Percentiles rank a stretch among this genome's conserved stretches.
These are phyloP conservation scores for Zygotorulaspora sp. DNA, from an alignment of 805 yeast genomes.

Conservation along the genomic window DNA sequence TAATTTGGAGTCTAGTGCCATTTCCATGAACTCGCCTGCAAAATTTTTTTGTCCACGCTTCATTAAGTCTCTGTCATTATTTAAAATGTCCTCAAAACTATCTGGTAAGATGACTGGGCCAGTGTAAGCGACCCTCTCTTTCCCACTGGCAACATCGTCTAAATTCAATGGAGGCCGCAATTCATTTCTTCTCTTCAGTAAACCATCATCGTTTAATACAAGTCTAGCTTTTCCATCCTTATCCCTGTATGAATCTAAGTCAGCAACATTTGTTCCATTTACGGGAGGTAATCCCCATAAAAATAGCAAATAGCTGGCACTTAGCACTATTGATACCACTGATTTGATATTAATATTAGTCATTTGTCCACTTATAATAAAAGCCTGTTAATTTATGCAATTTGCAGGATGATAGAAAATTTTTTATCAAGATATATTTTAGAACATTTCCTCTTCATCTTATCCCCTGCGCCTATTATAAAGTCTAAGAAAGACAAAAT, in stretches of 20 bases:
- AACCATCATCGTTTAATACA: neutral
- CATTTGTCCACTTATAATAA: no score
- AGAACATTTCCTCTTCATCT: no score
- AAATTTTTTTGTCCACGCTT: conserved; percentile 8
- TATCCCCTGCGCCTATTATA: no score
- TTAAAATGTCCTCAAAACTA: conserved; percentile 11
- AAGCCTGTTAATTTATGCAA: no score
- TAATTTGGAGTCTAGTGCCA: conserved; percentile 30
- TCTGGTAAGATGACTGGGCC: conserved; percentile 14
- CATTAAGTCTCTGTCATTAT: conserved; percentile 1
- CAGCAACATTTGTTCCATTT: conserved; percentile 13
- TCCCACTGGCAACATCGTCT: conserved; percentile 4
- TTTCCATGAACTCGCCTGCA: conserved; percentile 2
- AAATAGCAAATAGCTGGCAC: neutral
- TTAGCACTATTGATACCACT: neutral
- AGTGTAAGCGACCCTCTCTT: conserved; percentile 6
- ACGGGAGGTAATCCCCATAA: neutral
- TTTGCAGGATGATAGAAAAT: no score
- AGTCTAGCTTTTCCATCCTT: conserved; percentile 10
- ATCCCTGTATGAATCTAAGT: conserved; percentile 10
- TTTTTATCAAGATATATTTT: no score
- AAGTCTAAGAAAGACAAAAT: no score
- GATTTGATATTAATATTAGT: no score
- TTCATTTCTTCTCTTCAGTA: conserved; percentile 5
- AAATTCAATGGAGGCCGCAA: conserved; percentile 5